Conservation (phyloP, 768 basidiomycete species). For the Lactarius tabidus region DNA sequence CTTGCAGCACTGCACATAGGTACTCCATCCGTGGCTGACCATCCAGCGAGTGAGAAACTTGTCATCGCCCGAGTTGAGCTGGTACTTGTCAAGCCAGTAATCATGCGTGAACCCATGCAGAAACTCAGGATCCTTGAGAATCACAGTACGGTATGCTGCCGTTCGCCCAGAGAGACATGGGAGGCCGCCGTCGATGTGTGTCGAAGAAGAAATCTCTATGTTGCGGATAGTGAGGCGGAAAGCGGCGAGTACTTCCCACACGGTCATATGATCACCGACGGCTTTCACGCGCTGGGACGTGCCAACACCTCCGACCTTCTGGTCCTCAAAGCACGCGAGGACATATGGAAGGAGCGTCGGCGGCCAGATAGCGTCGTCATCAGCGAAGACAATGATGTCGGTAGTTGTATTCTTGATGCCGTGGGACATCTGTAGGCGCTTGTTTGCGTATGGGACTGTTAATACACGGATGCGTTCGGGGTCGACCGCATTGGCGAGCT, state of each 20-base stretch:
- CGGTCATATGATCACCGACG: conserved; percentile 72
- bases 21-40: conserved; percentile 93
- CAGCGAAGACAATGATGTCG: conserved; percentile 92
- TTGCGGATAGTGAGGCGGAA: conserved; percentile 91
- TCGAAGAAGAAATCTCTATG: conserved; percentile 85
- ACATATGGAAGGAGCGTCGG: conserved; percentile 84
- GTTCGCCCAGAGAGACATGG: conserved; percentile 92
- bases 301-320: conserved; percentile 88
- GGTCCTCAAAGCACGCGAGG: conserved; percentile 92
- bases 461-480: conserved; percentile 80
- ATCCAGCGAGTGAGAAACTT: conserved; percentile 96
- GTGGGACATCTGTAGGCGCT: conserved; percentile 90
- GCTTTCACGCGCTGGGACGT: conserved; percentile 88
- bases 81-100: conserved; percentile 91
- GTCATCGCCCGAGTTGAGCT: conserved; percentile 91
- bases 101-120: conserved; percentile 91
- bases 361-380: conserved; percentile 96
- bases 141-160: conserved; percentile 90
- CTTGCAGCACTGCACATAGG: conserved; percentile 85
- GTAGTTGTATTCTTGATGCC: conserved; percentile 89
- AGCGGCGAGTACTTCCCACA: conserved; percentile 94
- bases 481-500: conserved; percentile 84
- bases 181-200: conserved; percentile 90
- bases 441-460: conserved; percentile 91
- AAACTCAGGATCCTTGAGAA: conserved; percentile 93